These are phyloP conservation scores for Aspergillus egyptiacus DNA, from an alignment of 495 filamentous ascomycete species.

Conservation along the genomic window DNA sequence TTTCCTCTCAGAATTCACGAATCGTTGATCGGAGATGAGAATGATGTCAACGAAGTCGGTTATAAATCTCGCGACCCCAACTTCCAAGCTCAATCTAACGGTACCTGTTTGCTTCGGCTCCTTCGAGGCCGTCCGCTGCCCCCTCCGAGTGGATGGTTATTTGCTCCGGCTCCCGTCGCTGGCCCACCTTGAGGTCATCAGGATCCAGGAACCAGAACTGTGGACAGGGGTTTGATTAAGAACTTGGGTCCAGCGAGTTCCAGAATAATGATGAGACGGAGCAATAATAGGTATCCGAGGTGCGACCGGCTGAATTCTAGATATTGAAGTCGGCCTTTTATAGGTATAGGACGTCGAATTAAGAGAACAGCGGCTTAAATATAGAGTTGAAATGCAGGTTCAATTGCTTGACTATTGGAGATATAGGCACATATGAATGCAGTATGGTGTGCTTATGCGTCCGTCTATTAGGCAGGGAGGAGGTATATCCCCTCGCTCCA, in stretches of 20 bases:
- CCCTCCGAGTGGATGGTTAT: conserved; percentile 6
- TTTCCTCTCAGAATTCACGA: too few species aligned
- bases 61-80: background rate
- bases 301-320: background rate
- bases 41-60: conserved; percentile 4
- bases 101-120: background rate
- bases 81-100: background rate
- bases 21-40: background rate
- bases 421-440: too few species aligned
- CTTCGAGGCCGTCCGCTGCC: background rate
- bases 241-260: background rate
- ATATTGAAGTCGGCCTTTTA: background rate
- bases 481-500: too few species aligned
- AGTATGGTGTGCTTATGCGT: too few species aligned
- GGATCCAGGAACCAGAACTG: background rate
- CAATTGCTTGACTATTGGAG: too few species aligned
- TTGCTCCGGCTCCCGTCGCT: background rate
- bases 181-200: conserved; percentile 12
- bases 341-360: too few species aligned
- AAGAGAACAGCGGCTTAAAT: too few species aligned
- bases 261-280: background rate
- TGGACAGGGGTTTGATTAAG: conserved; percentile 5
- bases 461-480: too few species aligned
- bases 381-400: too few species aligned
- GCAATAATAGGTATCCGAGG: conserved; percentile 2